phyloP scores from a whole-genome alignment of 2,329 filamentous ascomycete species.

The Harringtonia lauricola region DNA sequence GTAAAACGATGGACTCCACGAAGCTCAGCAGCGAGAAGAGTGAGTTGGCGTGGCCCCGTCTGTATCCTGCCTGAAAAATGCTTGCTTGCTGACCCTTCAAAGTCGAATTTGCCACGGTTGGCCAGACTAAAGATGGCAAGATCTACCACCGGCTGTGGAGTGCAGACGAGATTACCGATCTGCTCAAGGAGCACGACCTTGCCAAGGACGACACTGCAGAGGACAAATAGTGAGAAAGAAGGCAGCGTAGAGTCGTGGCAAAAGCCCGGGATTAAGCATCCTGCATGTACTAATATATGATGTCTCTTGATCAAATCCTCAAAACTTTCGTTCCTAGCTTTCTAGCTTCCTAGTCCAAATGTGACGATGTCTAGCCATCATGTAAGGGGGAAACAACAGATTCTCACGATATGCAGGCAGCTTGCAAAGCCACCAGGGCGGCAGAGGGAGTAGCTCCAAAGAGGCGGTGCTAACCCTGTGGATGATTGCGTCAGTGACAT shows the following conservation, averaged over 20 bases:
- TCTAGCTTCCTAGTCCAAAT: no score
- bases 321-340: background rate
- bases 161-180: conserved; percentile 87
- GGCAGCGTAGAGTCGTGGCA: background rate
- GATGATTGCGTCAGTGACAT: background rate
- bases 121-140: conserved; percentile 87
- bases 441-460: no score
- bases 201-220: conserved; percentile 73
- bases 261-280: background rate
- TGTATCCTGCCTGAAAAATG: background rate
- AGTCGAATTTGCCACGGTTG: conserved; percentile 98
- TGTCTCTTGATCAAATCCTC: background rate
- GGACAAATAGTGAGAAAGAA: conserved; percentile 37
- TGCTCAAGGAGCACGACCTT: conserved; percentile 91
- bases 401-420: no score
- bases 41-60: conserved; percentile 35
- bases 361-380: no score
- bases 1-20: conserved; percentile 99
- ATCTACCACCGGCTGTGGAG: conserved; percentile 98
- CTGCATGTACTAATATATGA: conserved; percentile 2
- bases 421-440: no score
- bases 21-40: conserved; percentile 99
- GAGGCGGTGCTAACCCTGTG: no score
- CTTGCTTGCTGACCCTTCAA: background rate
- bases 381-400: no score